Base-by-base conservation (phyloP, 805 yeast genomes). In the Yarrowia sp. region DNA sequence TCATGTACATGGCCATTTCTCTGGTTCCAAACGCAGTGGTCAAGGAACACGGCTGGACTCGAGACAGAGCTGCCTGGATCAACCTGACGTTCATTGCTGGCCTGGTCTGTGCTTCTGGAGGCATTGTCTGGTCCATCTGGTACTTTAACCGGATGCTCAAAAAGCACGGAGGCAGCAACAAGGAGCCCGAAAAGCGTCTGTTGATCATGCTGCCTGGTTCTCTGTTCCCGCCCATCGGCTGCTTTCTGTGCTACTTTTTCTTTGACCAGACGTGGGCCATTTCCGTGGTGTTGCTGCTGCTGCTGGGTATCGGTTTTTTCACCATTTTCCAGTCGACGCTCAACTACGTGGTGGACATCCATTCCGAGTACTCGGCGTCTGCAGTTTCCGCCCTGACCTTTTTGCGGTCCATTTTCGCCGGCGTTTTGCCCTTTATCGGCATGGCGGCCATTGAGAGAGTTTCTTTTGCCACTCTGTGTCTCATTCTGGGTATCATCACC, bases 201-300 rank as follows among this genome's bases (percentile, higher is more conserved):
- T 12, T 46, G n/a, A 48, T 68, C 26, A 66, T 67, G 68, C 36
- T 66, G 8, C 30, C 64, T 5, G 68, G 68, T 1, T 62, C 67
- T 0, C 21, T 66, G 17, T 52, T 66, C 40, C 41, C 67, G 3
- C 67, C 68, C 12, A 14, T 58, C 8, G 68, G 68, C 16, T 66
- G 61, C 26, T 51, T 67, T 12, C 36, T 66, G 14, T 38, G 67
- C 19, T 54, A 48, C 54, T 22, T 64, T 8, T 26, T 56, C 32
- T 43, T 64, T 16, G 46, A 48, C 11, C 22, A 38, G 24, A 30
- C 33, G n/a, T 65, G 66, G 65, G 26, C 22, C 14, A 40, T 64
- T 12, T 28, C 64, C 11, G 40, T 41, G 14, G 66, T 48, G 4
- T 32, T 41, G 10, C 51, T 62, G 35, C 32, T 65, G 26, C n/a